These are phyloP conservation scores for Corymbia maculata DNA, from an alignment of 345 rosid genomes.

Conservation along the genomic window DNA sequence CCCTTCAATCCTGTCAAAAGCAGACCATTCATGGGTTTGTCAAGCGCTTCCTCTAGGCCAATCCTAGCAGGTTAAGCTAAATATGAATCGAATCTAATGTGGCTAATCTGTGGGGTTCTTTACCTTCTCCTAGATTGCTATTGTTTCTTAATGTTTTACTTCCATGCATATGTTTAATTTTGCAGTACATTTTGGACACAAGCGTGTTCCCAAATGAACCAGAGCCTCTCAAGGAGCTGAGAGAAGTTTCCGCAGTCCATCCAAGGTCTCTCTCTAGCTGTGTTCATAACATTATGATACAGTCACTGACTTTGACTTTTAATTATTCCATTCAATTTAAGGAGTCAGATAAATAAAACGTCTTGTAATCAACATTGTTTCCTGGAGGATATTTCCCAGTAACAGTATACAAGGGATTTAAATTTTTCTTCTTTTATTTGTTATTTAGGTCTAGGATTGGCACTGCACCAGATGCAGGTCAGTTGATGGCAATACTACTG, in stretches of 20 bases:
- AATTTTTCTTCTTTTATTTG: not conserved
- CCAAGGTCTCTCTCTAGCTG: constrained; percentile 7
- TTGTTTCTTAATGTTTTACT: not conserved
- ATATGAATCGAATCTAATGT: not conserved
- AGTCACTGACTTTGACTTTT: not conserved
- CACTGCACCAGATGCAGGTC: constrained; percentile 73
- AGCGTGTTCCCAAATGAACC: constrained; percentile 67
- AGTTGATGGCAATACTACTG: constrained; percentile 47
- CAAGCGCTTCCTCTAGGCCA: not conserved
- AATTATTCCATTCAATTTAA: not conserved
- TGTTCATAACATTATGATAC: not conserved
- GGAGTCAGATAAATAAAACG: not conserved
- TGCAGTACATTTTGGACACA: constrained; percentile 57
- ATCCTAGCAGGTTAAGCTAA: not conserved
- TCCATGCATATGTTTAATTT: not conserved
- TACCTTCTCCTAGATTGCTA: not conserved
- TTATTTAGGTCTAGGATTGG: constrained; percentile 24
- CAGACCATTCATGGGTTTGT: not conserved
- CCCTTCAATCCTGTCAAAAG: not conserved
- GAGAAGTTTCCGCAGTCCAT: constrained; percentile 39
- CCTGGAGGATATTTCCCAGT: not conserved
- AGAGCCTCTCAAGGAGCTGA: constrained; percentile 50
- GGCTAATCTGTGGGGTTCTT: not conserved
- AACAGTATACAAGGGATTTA: not conserved
- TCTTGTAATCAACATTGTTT: not conserved